A percentile compares a stretch with the other conserved stretches of the same genome.
These are phyloP conservation scores for Oropetium thomaeum DNA, from an alignment of 176 grass and related monocot genomes.

Conservation along the genomic window DNA sequence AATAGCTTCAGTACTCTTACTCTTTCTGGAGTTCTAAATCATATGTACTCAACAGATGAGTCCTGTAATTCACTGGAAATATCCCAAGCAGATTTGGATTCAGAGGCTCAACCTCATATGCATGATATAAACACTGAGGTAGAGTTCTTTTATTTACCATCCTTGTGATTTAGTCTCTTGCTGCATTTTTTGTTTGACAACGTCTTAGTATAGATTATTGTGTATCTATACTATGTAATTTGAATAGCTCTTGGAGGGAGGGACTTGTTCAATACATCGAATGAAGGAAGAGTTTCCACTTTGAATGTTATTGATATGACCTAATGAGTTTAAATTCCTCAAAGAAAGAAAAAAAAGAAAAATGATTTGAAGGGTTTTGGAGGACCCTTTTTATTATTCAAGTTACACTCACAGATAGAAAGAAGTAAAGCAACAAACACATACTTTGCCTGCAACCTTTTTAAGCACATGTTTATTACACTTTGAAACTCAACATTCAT, in stretches of 20 bases:
- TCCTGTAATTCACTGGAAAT: constrained; percentile 12
- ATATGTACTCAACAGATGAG: constrained; percentile 47
- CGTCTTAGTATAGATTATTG: constrained; percentile 27
- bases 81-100: constrained; percentile 17
- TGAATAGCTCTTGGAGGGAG: neutral
- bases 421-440: constrained; percentile 10
- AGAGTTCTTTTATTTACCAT: constrained; percentile 22
- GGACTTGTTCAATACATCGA: neutral
- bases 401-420: constrained; percentile 7
- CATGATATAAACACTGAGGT: constrained; percentile 46
- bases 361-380: neutral
- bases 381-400: neutral
- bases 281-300: neutral
- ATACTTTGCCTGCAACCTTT: constrained; percentile 4
- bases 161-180: constrained; percentile 19
- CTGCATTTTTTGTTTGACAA: neutral
- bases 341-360: too few relatives aligned
- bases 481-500: constrained; percentile 15
- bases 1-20: constrained; percentile 15
- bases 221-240: constrained; percentile 3
- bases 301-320: constrained; percentile 19
- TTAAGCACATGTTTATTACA: neutral
- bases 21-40: constrained; percentile 23
- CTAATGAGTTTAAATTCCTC: too few relatives aligned
- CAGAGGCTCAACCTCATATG: constrained; percentile 30